phyloP scores from a whole-genome alignment of 495 filamentous ascomycete genomes.

The Tirmania nivea region DNA sequence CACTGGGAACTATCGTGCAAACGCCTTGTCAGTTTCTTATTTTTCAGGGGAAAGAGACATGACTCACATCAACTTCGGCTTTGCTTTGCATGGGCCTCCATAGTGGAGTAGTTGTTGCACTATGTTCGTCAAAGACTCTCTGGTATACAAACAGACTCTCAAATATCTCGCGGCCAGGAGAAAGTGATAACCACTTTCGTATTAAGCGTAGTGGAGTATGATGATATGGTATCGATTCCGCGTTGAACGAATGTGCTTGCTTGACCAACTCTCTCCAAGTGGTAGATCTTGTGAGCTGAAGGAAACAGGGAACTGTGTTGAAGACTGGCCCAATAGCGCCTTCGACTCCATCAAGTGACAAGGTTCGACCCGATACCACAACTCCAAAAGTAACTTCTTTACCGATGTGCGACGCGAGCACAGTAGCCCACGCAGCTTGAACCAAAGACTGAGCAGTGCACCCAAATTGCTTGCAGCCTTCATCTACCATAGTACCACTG shows the following conservation, averaged over 20 bases:
- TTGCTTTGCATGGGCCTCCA: constrained; percentile 34
- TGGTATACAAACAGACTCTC: constrained; percentile 78
- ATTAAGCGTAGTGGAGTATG: constrained; percentile 52
- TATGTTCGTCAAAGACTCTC: constrained; percentile 19
- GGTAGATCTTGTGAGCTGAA: constrained; percentile 25
- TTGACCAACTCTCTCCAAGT: constrained; percentile 31
- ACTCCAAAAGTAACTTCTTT: constrained; percentile 34
- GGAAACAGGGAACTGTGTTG: constrained; percentile 61
- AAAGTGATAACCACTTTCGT: constrained; percentile 40
- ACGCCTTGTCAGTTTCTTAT: constrained; percentile 1
- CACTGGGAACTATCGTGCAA: constrained; percentile 42
- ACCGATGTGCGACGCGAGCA: constrained; percentile 25
- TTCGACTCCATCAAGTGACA: constrained; percentile 44
- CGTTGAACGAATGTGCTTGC: constrained; percentile 40
- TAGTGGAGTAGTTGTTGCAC: constrained; percentile 19
- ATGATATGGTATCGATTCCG: constrained; percentile 36
- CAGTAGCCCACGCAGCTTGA: constrained; percentile 45
- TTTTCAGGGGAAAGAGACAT: not conserved
- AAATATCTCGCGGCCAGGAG: constrained; percentile 40
- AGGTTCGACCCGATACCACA: constrained; percentile 46
- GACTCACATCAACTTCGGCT: constrained; percentile 29
- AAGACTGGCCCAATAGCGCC: constrained; percentile 63
- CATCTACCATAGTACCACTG: constrained; percentile 23
- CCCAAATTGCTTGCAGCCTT: constrained; percentile 30
- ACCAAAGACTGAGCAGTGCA: constrained; percentile 57